These are phyloP conservation scores for Saturnispora saitoi DNA, from an alignment of 805 yeast genomes.

Conservation along the genomic window DNA sequence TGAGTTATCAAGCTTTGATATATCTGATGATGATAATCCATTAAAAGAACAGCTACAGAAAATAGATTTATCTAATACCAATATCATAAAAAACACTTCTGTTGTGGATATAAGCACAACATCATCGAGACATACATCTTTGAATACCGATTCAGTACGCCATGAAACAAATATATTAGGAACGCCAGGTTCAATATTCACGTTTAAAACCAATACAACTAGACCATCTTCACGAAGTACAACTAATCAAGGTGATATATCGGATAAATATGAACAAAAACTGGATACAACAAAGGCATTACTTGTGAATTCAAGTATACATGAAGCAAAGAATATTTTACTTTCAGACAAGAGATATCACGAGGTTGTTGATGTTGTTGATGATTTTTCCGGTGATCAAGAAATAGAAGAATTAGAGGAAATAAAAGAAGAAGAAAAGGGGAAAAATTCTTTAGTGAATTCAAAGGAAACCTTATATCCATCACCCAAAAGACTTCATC, in stretches of 20 bases:
- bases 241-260: constrained; percentile 4
- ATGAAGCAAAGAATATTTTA: neutral
- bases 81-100: neutral
- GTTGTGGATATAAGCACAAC: neutral
- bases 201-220: neutral
- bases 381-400: no score
- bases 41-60: neutral
- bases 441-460: neutral
- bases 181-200: constrained; percentile 6
- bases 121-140: constrained; percentile 2
- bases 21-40: constrained; percentile 8
- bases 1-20: constrained; percentile 15
- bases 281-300: neutral
- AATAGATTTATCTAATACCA: neutral
- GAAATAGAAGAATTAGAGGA: neutral
- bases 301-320: neutral
- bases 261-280: neutral
- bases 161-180: neutral
- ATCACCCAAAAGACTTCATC: constrained; percentile 4
- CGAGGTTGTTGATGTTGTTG: no score
- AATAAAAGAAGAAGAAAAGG: neutral
- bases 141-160: neutral
- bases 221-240: constrained; percentile 13
- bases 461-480: neutral
- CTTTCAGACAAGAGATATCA: neutral